These are phyloP conservation scores for Candida freyschussii DNA, from an alignment of 1,139 yeast genomes.

Conservation along the genomic window DNA sequence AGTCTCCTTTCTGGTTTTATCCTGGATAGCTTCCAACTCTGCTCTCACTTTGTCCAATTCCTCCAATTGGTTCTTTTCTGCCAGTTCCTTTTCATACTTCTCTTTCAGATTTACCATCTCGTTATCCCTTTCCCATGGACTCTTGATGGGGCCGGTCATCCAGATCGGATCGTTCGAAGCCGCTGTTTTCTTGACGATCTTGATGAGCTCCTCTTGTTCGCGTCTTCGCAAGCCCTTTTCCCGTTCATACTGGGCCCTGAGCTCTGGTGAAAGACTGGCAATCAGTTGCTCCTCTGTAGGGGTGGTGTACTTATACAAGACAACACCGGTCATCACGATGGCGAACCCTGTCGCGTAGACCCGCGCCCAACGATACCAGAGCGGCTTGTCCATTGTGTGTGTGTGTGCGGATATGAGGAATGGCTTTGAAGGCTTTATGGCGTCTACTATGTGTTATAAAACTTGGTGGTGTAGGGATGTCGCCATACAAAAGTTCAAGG, in stretches of 20 bases:
- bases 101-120: slow-evolving; percentile 39
- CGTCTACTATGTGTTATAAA: no score
- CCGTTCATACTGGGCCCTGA: slow-evolving; percentile 68
- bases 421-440: no score
- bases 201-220: slow-evolving; percentile 65
- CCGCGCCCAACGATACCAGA: slow-evolving; percentile 56
- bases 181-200: slow-evolving; percentile 56
- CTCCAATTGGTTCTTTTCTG: slow-evolving; percentile 39
- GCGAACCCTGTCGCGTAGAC: slow-evolving; percentile 56
- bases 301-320: slow-evolving; percentile 63
- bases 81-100: slow-evolving; percentile 43
- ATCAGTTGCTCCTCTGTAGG: slow-evolving; percentile 83
- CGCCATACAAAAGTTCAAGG: no score
- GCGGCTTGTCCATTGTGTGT: slow-evolving; percentile 35
- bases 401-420: background rate
- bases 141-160: slow-evolving; percentile 66
- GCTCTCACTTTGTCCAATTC: slow-evolving; percentile 43
- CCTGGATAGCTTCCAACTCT: slow-evolving; percentile 41
- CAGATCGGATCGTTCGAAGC: slow-evolving; percentile 71
- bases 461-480: no score
- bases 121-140: slow-evolving; percentile 52
- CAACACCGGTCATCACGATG: slow-evolving; percentile 63
- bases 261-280: slow-evolving; percentile 73
- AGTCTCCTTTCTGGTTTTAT: slow-evolving; percentile 31
- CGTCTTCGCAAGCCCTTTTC: slow-evolving; percentile 57